A percentile compares a stretch with the other conserved stretches of the same genome.
Evolutionary conservation across 192 early-diverging fungal genomes (phyloP).

Genomic region (Coemansia sp.): DNA sequence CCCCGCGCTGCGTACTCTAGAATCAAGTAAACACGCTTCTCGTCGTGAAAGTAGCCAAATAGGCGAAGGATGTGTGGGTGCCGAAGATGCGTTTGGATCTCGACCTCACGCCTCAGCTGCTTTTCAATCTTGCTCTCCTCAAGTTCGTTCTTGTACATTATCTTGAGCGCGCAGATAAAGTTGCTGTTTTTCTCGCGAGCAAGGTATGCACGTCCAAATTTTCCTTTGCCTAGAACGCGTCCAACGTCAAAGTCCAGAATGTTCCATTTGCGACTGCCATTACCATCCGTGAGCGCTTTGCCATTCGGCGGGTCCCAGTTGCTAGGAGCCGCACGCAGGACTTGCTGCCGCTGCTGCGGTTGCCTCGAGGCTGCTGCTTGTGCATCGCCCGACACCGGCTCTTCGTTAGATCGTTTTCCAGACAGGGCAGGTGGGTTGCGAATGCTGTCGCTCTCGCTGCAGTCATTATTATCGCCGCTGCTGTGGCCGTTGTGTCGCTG

Average conservation of each 20-base stretch:
- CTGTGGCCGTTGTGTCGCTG: conserved; percentile 13
- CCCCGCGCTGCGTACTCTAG: conserved; percentile 97
- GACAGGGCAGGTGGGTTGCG: background rate
- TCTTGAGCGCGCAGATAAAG: conserved; percentile 91
- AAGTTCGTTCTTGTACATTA: conserved; percentile 85
- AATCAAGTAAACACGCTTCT: conserved; percentile 89
- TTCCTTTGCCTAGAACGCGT: conserved; percentile 86
- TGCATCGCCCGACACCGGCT: background rate
- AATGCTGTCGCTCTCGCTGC: conserved; percentile 4
- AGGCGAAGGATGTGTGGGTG: conserved; percentile 94
- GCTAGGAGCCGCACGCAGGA: background rate
- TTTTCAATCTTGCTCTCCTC: conserved; percentile 75
- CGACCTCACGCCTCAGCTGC: conserved; percentile 93
- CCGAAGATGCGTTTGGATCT: conserved; percentile 91
- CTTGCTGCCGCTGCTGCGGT: background rate
- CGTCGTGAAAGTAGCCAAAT: conserved; percentile 95
- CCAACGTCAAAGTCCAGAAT: conserved; percentile 92
- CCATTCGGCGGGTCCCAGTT: conserved; percentile 4
- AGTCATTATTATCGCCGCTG: background rate
- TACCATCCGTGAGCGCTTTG: background rate
- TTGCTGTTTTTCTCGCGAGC: conserved; percentile 86
- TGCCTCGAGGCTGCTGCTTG: background rate
- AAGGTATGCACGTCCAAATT: conserved; percentile 94
- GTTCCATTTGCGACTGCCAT: conserved; percentile 53
- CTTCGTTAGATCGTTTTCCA: background rate